Conservation (phyloP, 2,329 filamentous ascomycete genomes). For the Epichloe uncinata region DNA sequence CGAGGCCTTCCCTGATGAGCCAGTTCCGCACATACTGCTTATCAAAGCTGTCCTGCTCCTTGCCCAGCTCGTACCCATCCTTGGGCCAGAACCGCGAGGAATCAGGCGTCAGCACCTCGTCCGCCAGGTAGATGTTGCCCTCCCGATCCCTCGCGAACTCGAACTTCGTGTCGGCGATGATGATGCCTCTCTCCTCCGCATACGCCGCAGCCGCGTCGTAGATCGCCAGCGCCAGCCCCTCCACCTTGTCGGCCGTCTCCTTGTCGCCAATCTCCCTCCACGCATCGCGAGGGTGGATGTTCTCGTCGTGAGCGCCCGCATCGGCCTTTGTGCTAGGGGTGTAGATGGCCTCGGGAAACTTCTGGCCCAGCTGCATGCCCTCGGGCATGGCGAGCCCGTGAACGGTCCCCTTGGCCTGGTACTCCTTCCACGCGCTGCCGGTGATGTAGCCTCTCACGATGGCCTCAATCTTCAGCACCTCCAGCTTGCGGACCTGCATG, state of each 20-base stretch:
- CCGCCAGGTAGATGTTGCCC: constrained; percentile 35
- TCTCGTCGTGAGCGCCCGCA: constrained; percentile 66
- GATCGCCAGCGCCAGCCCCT: constrained; percentile 18
- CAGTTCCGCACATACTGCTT: constrained; percentile 80
- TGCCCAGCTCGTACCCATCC: constrained; percentile 49
- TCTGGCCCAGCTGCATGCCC: constrained; percentile 57
- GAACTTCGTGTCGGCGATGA: constrained; percentile 30
- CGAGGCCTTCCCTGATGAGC: constrained; percentile 55
- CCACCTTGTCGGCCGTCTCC: constrained; percentile 18
- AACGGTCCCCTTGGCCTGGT: constrained; percentile 59
- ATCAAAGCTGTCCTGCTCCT: constrained; percentile 72
- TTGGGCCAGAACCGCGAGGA: constrained; percentile 78
- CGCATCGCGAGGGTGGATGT: constrained; percentile 61
- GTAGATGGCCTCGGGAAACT: constrained; percentile 53
- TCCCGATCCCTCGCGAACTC: constrained; percentile 41
- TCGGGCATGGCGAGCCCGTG: constrained; percentile 59
- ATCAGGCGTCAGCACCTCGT: constrained; percentile 78
- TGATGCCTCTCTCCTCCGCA: constrained; percentile 31
- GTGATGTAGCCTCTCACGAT: constrained; percentile 78
- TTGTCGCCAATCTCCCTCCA: constrained; percentile 25
- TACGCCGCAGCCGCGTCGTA: constrained; percentile 42
- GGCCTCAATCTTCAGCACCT: constrained; percentile 14
- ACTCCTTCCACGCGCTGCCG: constrained; percentile 68
- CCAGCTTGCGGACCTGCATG: constrained; percentile 58
- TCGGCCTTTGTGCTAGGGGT: constrained; percentile 73